phyloP scores from a whole-genome alignment of 129 eudicot genomes.

The Artemisia annua region DNA sequence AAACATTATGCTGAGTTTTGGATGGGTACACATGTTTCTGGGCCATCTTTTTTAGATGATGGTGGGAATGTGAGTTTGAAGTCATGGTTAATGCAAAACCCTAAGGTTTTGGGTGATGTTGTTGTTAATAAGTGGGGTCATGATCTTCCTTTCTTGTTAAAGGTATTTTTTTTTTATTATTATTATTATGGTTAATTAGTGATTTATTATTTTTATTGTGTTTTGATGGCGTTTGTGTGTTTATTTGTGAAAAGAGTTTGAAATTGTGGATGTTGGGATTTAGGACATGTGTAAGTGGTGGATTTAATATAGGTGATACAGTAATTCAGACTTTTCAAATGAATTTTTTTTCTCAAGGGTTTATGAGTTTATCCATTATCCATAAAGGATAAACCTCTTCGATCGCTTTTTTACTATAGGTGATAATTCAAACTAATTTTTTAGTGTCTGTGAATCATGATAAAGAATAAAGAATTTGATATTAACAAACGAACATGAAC shows the following conservation, averaged over 20 bases:
- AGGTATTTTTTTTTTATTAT: constrained; percentile 49
- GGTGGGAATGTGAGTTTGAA: constrained; percentile 42
- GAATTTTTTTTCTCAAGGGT: no score
- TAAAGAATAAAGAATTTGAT: background rate
- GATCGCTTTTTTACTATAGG: no score
- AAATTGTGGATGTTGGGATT: background rate
- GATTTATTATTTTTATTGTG: background rate
- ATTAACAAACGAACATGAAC: background rate
- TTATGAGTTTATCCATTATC: no score
- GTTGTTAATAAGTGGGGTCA: constrained; percentile 69
- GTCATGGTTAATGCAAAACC: constrained; percentile 68
- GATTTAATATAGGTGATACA: background rate
- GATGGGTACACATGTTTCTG: constrained; percentile 94
- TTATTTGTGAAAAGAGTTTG: no score
- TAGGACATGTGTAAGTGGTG: constrained; percentile 3
- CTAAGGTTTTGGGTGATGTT: constrained; percentile 74
- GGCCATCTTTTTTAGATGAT: constrained; percentile 52
- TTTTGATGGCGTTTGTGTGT: no score
- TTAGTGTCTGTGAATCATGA: no score
- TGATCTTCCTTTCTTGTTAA: constrained; percentile 79
- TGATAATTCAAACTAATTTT: no score
- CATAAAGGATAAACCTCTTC: no score
- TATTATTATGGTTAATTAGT: background rate
- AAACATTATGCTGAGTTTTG: constrained; percentile 87
- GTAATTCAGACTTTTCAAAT: background rate